phyloP scores from a whole-genome alignment of 768 basidiomycete genomes.

The Clavaria fumosa region DNA sequence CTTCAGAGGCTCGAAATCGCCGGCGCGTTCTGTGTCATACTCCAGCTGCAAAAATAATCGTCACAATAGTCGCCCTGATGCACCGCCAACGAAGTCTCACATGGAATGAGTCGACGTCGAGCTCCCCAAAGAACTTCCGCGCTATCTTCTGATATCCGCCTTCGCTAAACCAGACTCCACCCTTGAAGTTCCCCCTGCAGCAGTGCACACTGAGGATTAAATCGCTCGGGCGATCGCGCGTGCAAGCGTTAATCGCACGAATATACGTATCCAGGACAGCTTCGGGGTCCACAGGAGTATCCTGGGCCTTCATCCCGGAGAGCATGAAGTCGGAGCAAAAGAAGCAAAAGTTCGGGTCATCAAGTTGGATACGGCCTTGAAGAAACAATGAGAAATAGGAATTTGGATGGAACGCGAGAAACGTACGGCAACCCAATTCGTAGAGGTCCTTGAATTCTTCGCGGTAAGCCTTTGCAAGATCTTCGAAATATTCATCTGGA shows the following conservation, averaged over 20 bases:
- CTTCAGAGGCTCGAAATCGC: slow-evolving; percentile 41
- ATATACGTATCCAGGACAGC: slow-evolving; percentile 56
- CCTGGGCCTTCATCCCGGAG: slow-evolving; percentile 37
- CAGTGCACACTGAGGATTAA: slow-evolving; percentile 43
- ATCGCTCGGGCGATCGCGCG: slow-evolving; percentile 36
- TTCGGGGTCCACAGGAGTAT: slow-evolving; percentile 43
- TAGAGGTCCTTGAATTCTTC: slow-evolving; percentile 35
- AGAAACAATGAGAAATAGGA: background rate
- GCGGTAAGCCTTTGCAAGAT: slow-evolving; percentile 31
- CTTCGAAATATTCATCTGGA: slow-evolving; percentile 36
- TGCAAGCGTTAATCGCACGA: slow-evolving; percentile 42
- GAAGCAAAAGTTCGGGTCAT: slow-evolving; percentile 42
- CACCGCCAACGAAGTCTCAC: slow-evolving; percentile 15
- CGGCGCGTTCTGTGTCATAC: slow-evolving; percentile 50
- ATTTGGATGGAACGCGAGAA: slow-evolving; percentile 14
- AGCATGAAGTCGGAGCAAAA: slow-evolving; percentile 50
- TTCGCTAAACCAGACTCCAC: slow-evolving; percentile 40
- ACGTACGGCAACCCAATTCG: slow-evolving; percentile 32
- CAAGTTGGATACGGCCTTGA: slow-evolving; percentile 36
- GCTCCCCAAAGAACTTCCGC: slow-evolving; percentile 36
- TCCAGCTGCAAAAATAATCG: slow-evolving; percentile 29
- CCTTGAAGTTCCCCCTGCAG: slow-evolving; percentile 39
- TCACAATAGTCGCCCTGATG: background rate
- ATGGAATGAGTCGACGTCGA: slow-evolving; percentile 43
- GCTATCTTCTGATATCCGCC: slow-evolving; percentile 45